Conservation (phyloP, 805 yeast species). For the Wickerhamiella vanderwaltii region DNA sequence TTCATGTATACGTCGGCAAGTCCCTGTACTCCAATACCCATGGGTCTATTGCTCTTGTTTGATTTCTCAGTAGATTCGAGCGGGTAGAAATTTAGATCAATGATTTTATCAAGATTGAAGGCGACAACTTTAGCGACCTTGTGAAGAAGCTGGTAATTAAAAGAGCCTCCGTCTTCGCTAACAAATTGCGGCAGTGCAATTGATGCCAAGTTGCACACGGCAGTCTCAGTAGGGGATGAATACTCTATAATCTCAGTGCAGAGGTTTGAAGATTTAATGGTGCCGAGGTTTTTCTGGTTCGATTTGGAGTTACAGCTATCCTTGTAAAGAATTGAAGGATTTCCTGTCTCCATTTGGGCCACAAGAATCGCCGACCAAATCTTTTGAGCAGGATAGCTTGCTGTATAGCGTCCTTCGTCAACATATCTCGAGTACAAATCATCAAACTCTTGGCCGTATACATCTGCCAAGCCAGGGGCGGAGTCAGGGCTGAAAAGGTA, state of each 20-base stretch:
- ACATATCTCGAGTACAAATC: constrained; percentile 59
- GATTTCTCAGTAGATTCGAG: constrained; percentile 55
- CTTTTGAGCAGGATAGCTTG: constrained; percentile 64
- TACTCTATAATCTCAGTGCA: constrained; percentile 89
- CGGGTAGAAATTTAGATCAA: constrained; percentile 76
- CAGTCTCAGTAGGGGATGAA: constrained; percentile 75
- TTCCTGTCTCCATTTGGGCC: constrained; percentile 89
- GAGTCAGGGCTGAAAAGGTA: constrained; percentile 74
- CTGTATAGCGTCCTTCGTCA: constrained; percentile 43
- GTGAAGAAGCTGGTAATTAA: constrained; percentile 62
- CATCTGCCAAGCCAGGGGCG: constrained; percentile 71
- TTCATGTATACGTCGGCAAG: constrained; percentile 74
- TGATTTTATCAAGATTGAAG: constrained; percentile 63
- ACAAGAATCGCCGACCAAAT: constrained; percentile 77
- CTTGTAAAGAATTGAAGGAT: constrained; percentile 86
- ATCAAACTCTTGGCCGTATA: constrained; percentile 69
- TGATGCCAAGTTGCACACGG: constrained; percentile 91
- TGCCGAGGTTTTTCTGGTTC: constrained; percentile 81
- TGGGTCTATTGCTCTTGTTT: constrained; percentile 70
- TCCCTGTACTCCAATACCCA: constrained; percentile 93
- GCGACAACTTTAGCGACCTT: constrained; percentile 58
- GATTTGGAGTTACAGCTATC: constrained; percentile 82
- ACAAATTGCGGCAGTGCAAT: constrained; percentile 73
- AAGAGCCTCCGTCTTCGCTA: constrained; percentile 37
- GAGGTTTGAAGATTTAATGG: constrained; percentile 79